Evolutionary conservation across 345 rosid species (phyloP), one percentile per base, ranked within the genome.

Genomic region (Melaleuca alternifolia): DNA sequence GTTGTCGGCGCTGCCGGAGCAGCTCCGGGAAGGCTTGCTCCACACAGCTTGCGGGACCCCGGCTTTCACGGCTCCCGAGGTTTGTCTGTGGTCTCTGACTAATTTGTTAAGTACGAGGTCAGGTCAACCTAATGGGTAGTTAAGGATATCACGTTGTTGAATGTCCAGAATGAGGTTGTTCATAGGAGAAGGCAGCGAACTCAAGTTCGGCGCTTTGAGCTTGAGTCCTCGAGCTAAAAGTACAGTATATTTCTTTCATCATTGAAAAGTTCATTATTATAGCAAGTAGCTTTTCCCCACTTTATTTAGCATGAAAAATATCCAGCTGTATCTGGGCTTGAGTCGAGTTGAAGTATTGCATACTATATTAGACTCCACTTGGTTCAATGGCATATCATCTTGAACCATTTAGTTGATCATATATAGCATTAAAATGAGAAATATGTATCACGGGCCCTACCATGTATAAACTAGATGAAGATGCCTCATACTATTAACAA

Each of bases 21-120:
- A 93, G 88, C 93, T 92, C 48, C 86, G 84, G 50, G 83, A 85
- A 83, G 95, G 95, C 12, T 77, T 94, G 84, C 93, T 96, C 41
- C 95, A 91, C 46, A 96, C 99, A 5, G 93, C 94, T 23, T 96
- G 99, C 86, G 99, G 99, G 18, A 94, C 96, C 0, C 96, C 96
- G 57, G 95, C 95, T 33, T 94, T 91, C 86, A 87, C 94, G 6
- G 95, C 99, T 4, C 99, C 99, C 53, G 99, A 97, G 90, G 79
- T 71, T 37, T 10, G 79, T 71, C 37, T 71, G 48, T 10, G 48
- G 48, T 37, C 79, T 18, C 79, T 71, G 79, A 71, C 37, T 44
- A 37, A 71, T 71, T 41, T 71, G 7, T 71, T 37, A 10, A 71
- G 79, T 71, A 5, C 48, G 79, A 71, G 20, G 79, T 21, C 79